Percentiles rank a stretch among this genome's conserved stretches.
Conservation (phyloP, 1,139 yeast species). For the Yamadazyma kanchanaburiensis region DNA sequence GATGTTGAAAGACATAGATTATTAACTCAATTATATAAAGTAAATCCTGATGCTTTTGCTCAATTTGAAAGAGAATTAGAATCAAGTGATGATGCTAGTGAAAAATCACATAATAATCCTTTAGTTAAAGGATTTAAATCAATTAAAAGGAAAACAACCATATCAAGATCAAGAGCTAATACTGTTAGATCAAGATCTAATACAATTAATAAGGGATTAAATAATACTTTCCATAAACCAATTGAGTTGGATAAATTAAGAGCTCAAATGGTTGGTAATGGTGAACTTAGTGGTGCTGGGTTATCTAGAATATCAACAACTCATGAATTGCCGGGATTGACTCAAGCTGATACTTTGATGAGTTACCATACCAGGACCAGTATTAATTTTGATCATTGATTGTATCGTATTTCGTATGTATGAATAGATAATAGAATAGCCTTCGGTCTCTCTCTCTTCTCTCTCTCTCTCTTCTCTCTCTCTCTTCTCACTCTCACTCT, state of each 20-base stretch:
- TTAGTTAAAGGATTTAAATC: conserved; percentile 32
- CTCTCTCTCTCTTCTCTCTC: too few species aligned
- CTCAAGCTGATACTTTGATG: conserved; percentile 48
- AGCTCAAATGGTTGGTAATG: conserved; percentile 38
- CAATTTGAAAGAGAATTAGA: conserved; percentile 25
- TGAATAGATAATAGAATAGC: conserved; percentile 1
- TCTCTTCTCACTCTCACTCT: background rate
- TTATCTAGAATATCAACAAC: conserved; percentile 43
- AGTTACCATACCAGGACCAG: conserved; percentile 44
- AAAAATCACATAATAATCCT: conserved; percentile 17
- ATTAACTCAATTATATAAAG: conserved; percentile 30
- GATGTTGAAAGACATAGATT: conserved; percentile 44
- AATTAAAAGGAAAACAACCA: conserved; percentile 32
- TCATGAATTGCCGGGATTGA: conserved; percentile 49
- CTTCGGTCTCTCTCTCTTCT: too few species aligned
- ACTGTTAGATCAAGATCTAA: conserved; percentile 21
- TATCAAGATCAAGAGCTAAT: conserved; percentile 22
- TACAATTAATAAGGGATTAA: conserved; percentile 20
- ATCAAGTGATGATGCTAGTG: conserved; percentile 5
- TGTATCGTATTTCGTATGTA: too few species aligned
- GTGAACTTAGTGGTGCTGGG: conserved; percentile 36
- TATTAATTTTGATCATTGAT: conserved; percentile 23
- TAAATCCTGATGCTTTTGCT: conserved; percentile 34
- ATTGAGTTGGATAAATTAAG: conserved; percentile 37
- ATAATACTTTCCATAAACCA: conserved; percentile 31